Evolutionary conservation across 257 asterid genomes (phyloP).

Genomic region (Agastache rugosa): DNA sequence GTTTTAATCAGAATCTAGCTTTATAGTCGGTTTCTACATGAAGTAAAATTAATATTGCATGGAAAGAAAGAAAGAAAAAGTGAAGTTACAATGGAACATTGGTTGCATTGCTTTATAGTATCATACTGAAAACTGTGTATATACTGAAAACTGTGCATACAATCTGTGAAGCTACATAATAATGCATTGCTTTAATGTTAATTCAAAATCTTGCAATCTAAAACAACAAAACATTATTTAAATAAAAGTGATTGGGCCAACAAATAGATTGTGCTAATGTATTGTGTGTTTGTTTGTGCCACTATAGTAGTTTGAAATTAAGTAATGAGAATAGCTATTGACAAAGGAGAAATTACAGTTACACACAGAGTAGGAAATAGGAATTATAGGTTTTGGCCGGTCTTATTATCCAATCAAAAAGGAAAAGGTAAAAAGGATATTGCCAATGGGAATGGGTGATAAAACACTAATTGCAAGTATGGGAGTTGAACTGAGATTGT

Average conservation of each 20-base stretch:
- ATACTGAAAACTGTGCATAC: background rate
- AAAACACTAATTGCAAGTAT: background rate
- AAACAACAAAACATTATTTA: background rate
- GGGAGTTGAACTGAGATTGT: background rate
- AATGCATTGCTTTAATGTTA: no score
- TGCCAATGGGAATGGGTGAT: background rate
- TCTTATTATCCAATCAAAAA: background rate
- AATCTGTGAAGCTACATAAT: background rate
- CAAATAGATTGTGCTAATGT: background rate
- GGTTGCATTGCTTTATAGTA: background rate
- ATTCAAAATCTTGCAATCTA: background rate
- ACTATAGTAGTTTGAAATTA: background rate
- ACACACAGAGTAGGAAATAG: background rate
- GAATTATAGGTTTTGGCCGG: background rate
- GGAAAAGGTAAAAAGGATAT: background rate
- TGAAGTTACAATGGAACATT: slow-evolving; percentile 4
- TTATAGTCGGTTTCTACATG: background rate
- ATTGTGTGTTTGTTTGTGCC: no score
- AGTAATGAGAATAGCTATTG: background rate
- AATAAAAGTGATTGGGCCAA: background rate
- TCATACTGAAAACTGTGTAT: background rate
- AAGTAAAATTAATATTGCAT: background rate
- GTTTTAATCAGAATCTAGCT: background rate
- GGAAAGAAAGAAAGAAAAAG: background rate
- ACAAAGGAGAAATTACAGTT: background rate